A percentile compares a stretch with the other conserved stretches of the same genome.
These are phyloP conservation scores for Pythium phragmitis DNA, from an alignment of 352 stramenopile genomes.

Conservation along the genomic window DNA sequence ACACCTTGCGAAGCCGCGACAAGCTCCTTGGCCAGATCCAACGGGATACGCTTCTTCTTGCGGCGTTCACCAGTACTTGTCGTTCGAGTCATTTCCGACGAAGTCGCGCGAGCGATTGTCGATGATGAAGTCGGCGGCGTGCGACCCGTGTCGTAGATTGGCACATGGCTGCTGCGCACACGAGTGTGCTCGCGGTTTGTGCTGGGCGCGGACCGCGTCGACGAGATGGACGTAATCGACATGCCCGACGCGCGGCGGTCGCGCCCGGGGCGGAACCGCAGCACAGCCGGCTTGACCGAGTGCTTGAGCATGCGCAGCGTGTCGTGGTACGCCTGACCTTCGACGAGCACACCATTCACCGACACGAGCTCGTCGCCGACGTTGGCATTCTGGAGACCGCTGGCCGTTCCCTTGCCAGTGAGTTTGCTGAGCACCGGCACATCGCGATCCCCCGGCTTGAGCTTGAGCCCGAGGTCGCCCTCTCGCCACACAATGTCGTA, in stretches of 20 bases:
- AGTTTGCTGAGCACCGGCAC: conserved; percentile 82
- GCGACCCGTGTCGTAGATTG: conserved; percentile 47
- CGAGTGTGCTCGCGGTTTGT: conserved; percentile 43
- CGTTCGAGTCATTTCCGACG: conserved; percentile 9
- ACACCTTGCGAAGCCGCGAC: conserved; percentile 76
- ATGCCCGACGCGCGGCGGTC: conserved; percentile 60
- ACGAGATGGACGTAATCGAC: conserved; percentile 38
- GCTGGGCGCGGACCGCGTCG: conserved; percentile 54
- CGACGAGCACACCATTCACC: conserved; percentile 78
- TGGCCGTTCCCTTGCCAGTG: conserved; percentile 80
- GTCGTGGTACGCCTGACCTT: conserved; percentile 80
- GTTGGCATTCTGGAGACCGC: conserved; percentile 77
- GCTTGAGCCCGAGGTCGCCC: conserved; percentile 80
- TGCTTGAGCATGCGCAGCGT: conserved; percentile 87
- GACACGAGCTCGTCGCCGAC: conserved; percentile 84
- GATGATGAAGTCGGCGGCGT: not conserved
- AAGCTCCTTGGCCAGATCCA: conserved; percentile 78
- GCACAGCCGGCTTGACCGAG: conserved; percentile 76
- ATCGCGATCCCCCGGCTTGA: conserved; percentile 77
- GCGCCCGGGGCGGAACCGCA: conserved; percentile 71
- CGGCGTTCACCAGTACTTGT: conserved; percentile 38
- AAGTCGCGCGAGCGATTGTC: not conserved
- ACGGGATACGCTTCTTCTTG: conserved; percentile 79
- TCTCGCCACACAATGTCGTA: conserved; percentile 90
- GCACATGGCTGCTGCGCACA: conserved; percentile 46